These are phyloP conservation scores for Begonia peltatifolia DNA, from an alignment of 306 rosid species.

Conservation along the genomic window DNA sequence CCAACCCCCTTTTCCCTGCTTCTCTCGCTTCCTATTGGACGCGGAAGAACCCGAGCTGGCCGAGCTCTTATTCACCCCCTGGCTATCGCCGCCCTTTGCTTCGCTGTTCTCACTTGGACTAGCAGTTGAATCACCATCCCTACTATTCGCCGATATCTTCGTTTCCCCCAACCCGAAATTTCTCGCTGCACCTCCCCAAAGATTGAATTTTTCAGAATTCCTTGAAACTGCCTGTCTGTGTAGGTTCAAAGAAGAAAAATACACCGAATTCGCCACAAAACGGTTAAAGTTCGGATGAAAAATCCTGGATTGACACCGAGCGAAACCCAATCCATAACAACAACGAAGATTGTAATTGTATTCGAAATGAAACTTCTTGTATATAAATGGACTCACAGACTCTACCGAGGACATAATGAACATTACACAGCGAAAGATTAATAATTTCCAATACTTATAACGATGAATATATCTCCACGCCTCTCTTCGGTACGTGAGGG, in stretches of 20 bases:
- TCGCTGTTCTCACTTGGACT: conserved; percentile 58
- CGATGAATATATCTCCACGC: too few relatives aligned
- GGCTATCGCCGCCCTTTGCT: conserved; percentile 38
- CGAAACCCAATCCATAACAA: conserved; percentile 24
- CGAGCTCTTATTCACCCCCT: conserved; percentile 47
- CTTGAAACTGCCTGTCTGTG: conserved; percentile 14
- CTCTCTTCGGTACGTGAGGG: too few relatives aligned
- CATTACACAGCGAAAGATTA: neutral
- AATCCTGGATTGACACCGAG: conserved; percentile 33
- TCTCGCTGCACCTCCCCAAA: conserved; percentile 28
- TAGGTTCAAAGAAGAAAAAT: conserved; percentile 19
- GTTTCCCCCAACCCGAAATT: conserved; percentile 19
- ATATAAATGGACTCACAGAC: conserved; percentile 33
- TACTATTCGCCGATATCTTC: conserved; percentile 33
- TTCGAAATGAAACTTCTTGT: conserved; percentile 26
- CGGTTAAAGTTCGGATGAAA: conserved; percentile 18
- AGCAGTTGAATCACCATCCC: conserved; percentile 57
- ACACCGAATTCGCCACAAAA: conserved; percentile 21
- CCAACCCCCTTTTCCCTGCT: conserved; percentile 58
- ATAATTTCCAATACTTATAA: too few relatives aligned
- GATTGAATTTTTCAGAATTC: conserved; percentile 28
- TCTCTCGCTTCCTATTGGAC: conserved; percentile 54
- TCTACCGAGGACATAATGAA: conserved; percentile 54
- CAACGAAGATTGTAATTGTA: conserved; percentile 28
- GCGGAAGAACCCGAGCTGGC: conserved; percentile 27